A percentile compares a stretch with the other conserved stretches of the same genome.
These are phyloP conservation scores for Leishmania arabica DNA, from an alignment of 208 protist genomes.

Conservation along the genomic window DNA sequence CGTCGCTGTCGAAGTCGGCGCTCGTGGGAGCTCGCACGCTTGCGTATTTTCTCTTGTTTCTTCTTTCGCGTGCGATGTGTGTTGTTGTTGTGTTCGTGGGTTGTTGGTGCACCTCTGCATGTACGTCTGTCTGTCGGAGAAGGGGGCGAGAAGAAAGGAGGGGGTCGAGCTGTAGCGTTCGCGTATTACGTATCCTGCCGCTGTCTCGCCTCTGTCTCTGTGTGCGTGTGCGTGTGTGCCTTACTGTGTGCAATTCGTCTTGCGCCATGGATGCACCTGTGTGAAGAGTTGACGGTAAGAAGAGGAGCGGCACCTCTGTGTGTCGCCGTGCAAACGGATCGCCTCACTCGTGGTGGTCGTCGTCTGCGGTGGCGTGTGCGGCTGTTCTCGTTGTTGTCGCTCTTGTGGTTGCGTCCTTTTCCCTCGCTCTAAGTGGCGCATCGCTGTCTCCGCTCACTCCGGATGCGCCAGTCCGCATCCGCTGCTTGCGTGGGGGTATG, in stretches of 20 bases:
- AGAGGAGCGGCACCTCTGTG: neutral
- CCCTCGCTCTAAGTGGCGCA: too few relatives aligned
- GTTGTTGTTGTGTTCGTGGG: neutral
- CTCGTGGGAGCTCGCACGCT: neutral
- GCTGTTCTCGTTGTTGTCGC: too few relatives aligned
- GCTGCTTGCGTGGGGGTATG: neutral
- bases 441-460: too few relatives aligned
- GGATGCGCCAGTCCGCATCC: too few relatives aligned
- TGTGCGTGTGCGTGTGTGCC: neutral
- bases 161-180: neutral
- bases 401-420: too few relatives aligned
- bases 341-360: neutral
- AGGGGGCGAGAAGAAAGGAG: neutral
- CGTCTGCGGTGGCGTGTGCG: too few relatives aligned
- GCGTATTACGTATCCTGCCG: neutral
- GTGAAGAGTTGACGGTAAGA: neutral
- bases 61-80: neutral
- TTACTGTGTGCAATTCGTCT: neutral
- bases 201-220: neutral
- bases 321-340: neutral
- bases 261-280: neutral
- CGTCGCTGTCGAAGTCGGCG: neutral
- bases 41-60: neutral
- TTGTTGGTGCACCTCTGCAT: neutral
- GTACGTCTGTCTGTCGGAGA: neutral